phyloP scores from a whole-genome alignment of 2,329 filamentous ascomycete genomes.

The Pseudopithomyces chartarum region DNA sequence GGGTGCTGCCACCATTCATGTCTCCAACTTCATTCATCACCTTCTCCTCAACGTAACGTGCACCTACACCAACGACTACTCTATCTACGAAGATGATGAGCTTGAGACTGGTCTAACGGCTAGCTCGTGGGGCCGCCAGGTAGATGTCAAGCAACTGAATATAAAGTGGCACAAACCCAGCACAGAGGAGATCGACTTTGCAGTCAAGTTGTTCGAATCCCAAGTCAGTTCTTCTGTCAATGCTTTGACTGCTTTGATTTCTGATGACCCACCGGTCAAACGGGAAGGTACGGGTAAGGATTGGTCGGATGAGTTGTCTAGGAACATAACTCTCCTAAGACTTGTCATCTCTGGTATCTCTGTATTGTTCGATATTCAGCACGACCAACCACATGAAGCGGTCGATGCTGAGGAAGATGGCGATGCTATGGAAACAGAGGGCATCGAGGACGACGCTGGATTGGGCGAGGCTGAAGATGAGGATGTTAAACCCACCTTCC shows the following conservation, averaged over 20 bases:
- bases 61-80: constrained; percentile 89
- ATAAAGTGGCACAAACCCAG: constrained; percentile 91
- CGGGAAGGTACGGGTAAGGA: constrained; percentile 96
- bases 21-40: constrained; percentile 98
- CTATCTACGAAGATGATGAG: constrained; percentile 80
- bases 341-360: constrained; percentile 91
- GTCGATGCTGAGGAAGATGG: constrained; percentile 34
- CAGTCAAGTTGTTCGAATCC: constrained; percentile 83
- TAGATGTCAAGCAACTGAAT: constrained; percentile 74
- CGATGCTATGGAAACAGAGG: constrained; percentile 51
- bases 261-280: constrained; percentile 79
- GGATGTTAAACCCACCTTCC: constrained; percentile 82
- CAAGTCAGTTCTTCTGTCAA: constrained; percentile 78
- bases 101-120: constrained; percentile 73
- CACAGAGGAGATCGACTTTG: constrained; percentile 81
- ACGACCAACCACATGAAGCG: constrained; percentile 41
- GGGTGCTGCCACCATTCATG: constrained; percentile 90
- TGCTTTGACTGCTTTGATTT: constrained; percentile 78
- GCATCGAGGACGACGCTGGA: constrained; percentile 55
- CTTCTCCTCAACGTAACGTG: constrained; percentile 91
- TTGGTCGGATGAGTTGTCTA: constrained; percentile 95
- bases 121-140: constrained; percentile 82
- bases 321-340: constrained; percentile 84
- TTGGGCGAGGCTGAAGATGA: constrained; percentile 76
- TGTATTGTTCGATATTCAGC: constrained; percentile 78